Conservation (phyloP, 345 rosid species). For the Populus simonii region DNA sequence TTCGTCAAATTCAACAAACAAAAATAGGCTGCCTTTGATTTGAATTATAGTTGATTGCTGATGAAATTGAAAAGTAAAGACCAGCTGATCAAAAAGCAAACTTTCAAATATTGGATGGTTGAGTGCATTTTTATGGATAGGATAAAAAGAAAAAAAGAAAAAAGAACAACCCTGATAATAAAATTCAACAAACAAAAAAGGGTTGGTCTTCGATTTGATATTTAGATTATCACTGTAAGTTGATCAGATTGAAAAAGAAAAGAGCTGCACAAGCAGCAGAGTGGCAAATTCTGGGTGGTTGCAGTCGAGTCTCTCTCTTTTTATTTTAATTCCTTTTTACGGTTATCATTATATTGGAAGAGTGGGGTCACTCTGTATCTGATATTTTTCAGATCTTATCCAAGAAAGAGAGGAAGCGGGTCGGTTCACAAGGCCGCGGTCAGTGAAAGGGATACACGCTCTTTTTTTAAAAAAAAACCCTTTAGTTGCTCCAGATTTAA, state of each 20-base stretch:
- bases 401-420: neutral
- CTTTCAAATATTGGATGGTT: too few species aligned
- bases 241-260: neutral
- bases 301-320: neutral
- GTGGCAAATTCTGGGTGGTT: neutral
- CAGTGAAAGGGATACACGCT: slow-evolving; percentile 16
- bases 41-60: neutral
- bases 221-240: too few species aligned
- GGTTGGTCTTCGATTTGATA: neutral
- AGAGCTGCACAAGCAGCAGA: neutral
- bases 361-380: slow-evolving; percentile 18
- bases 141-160: too few species aligned
- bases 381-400: slow-evolving; percentile 42
- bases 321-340: too few species aligned
- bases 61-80: neutral
- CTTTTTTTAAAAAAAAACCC: neutral
- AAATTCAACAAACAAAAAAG: neutral
- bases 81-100: too few species aligned
- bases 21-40: slow-evolving; percentile 18
- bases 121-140: too few species aligned
- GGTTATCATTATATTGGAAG: neutral
- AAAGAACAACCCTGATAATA: neutral
- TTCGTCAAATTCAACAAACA: slow-evolving; percentile 12
- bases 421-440: slow-evolving; percentile 21
- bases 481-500: neutral